Conservation (phyloP, 306 rosid species). For the Heteromeles arbutifolia region DNA sequence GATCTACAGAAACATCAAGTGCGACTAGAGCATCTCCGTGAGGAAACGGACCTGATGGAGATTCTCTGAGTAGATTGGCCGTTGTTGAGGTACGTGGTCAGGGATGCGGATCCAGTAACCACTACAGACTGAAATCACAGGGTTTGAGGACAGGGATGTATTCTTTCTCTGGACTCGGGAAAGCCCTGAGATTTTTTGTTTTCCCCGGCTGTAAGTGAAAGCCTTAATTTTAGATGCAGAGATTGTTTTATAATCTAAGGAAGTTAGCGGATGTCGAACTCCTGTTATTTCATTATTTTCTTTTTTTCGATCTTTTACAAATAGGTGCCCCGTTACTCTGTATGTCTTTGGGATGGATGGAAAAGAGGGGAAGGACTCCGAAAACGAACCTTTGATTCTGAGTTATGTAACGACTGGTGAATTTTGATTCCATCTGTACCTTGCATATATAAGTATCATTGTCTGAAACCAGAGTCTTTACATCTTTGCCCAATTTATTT, state of each 20-base stretch:
- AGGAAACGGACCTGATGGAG: slow-evolving; percentile 35
- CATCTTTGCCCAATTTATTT: neutral
- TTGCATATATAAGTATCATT: neutral
- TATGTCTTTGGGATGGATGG: slow-evolving; percentile 17
- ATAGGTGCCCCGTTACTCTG: slow-evolving; percentile 36
- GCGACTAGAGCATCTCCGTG: slow-evolving; percentile 55
- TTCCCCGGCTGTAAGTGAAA: slow-evolving; percentile 67
- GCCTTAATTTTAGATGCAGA: slow-evolving; percentile 71
- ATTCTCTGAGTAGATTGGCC: slow-evolving; percentile 30
- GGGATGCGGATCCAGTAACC: slow-evolving; percentile 29
- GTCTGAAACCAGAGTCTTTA: neutral
- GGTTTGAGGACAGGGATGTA: slow-evolving; percentile 53
- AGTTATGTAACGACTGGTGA: slow-evolving; percentile 37
- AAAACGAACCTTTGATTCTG: slow-evolving; percentile 52
- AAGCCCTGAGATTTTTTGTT: slow-evolving; percentile 43
- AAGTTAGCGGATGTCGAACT: slow-evolving; percentile 54
- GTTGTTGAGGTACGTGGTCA: slow-evolving; percentile 40
- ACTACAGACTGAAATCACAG: slow-evolving; percentile 39
- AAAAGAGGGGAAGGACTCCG: slow-evolving; percentile 34
- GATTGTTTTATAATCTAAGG: slow-evolving; percentile 46
- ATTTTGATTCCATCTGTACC: slow-evolving; percentile 23
- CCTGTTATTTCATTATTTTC: slow-evolving; percentile 32
- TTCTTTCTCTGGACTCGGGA: slow-evolving; percentile 52
- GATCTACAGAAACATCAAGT: slow-evolving; percentile 98
- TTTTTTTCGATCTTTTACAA: slow-evolving; percentile 25